Evolutionary conservation across 768 basidiomycete species (phyloP).

Genomic region (Lactifluus hygrophoroides): DNA sequence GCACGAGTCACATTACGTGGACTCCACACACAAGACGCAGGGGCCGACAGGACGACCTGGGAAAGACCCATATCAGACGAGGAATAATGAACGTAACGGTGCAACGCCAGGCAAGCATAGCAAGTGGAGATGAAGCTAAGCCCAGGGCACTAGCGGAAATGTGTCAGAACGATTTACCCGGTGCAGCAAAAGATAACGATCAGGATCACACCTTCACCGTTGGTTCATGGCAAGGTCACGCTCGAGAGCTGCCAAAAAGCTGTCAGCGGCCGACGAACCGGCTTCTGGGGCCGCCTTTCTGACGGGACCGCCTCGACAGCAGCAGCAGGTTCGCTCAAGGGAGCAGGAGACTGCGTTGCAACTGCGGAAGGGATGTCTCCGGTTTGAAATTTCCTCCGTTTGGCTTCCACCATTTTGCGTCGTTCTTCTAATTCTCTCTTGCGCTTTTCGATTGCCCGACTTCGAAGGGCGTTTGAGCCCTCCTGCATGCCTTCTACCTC

Average conservation of each 20-base stretch:
- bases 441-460: conserved; percentile 62
- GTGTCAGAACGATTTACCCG: neutral
- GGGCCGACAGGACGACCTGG: neutral
- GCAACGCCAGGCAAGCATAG: conserved; percentile 2
- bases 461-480: conserved; percentile 28
- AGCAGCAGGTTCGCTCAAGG: conserved; percentile 1
- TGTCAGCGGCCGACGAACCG: conserved; percentile 41
- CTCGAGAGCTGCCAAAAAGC: conserved; percentile 59
- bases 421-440: conserved; percentile 69
- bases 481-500: conserved; percentile 70
- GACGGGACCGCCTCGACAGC: neutral
- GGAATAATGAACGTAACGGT: conserved; percentile 3
- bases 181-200: neutral
- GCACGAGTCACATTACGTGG: conserved; percentile 15
- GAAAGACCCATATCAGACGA: neutral
- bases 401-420: conserved; percentile 49
- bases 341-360: conserved; percentile 9
- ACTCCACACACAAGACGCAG: neutral
- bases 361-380: neutral
- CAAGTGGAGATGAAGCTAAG: conserved; percentile 3
- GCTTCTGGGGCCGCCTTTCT: conserved; percentile 13
- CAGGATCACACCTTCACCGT: conserved; percentile 1
- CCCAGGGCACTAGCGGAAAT: neutral
- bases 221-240: conserved; percentile 42
- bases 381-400: conserved; percentile 46